A percentile compares a stretch with the other conserved stretches of the same genome.
These are phyloP conservation scores for Boletus speciosus DNA, from an alignment of 768 basidiomycete species.

Conservation along the genomic window DNA sequence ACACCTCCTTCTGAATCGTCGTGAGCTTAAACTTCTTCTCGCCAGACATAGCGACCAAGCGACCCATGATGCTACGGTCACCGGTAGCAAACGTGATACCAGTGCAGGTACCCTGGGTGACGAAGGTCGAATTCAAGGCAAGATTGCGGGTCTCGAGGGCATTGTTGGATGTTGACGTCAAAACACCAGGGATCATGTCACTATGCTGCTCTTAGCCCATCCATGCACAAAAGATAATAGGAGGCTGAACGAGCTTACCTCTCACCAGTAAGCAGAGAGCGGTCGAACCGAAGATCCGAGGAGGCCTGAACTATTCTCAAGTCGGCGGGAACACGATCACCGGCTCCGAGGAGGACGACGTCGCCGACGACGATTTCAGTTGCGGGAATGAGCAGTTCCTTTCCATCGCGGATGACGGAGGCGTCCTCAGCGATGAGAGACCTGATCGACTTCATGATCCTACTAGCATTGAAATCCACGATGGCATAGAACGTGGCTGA, in stretches of 20 bases:
- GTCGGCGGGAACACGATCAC: conserved; percentile 59
- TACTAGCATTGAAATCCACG: conserved; percentile 46
- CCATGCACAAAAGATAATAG: background rate
- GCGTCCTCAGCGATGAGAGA: conserved; percentile 57
- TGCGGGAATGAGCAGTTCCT: conserved; percentile 44
- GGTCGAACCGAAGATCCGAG: conserved; percentile 48
- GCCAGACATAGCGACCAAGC: conserved; percentile 50
- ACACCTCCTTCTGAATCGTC: conserved; percentile 45
- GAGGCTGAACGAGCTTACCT: conserved; percentile 22
- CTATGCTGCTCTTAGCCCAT: conserved; percentile 19
- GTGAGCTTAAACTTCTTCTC: conserved; percentile 44
- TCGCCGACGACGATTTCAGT: conserved; percentile 57
- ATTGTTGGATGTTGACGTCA: conserved; percentile 45
- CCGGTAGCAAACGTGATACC: conserved; percentile 42
- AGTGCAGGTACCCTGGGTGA: conserved; percentile 38
- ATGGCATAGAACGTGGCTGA: conserved; percentile 46
- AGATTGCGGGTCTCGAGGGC: conserved; percentile 45
- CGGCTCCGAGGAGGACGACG: conserved; percentile 45
- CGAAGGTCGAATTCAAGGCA: conserved; percentile 44
- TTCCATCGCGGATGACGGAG: conserved; percentile 48
- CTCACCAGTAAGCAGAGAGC: conserved; percentile 49
- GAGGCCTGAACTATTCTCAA: conserved; percentile 49
- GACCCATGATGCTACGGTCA: conserved; percentile 44
- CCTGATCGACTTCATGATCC: conserved; percentile 52
- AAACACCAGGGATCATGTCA: conserved; percentile 41